A percentile compares a stretch with the other conserved stretches of the same genome.
phyloP scores from a whole-genome alignment of 2,329 filamentous ascomycete species.

The Ascochyta pisi region DNA sequence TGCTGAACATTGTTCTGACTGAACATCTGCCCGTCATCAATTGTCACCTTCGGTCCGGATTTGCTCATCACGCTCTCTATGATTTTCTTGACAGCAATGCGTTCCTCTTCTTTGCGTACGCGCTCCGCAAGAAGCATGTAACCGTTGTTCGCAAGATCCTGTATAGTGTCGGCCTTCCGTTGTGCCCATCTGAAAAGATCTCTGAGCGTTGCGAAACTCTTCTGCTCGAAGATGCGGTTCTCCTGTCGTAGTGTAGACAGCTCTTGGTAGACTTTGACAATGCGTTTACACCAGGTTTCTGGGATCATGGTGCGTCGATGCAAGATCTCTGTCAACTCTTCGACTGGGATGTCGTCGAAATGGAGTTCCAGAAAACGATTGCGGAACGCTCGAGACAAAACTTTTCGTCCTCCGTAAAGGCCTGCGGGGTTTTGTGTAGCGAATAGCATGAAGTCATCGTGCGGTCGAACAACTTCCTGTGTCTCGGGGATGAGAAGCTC shows the following conservation, averaged over 20 bases:
- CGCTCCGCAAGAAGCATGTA: constrained; percentile 97
- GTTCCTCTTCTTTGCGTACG: constrained; percentile 89
- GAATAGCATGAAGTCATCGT: constrained; percentile 96
- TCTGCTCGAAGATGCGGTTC: constrained; percentile 91
- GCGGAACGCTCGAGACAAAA: constrained; percentile 90
- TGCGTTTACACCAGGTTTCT: constrained; percentile 87
- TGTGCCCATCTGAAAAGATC: constrained; percentile 96
- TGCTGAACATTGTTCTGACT: constrained; percentile 51
- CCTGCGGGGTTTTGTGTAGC: constrained; percentile 97
- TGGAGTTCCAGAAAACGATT: constrained; percentile 97
- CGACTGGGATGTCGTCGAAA: constrained; percentile 96
- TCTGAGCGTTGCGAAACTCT: constrained; percentile 94
- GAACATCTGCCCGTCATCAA: constrained; percentile 79
- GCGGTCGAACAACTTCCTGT: constrained; percentile 89
- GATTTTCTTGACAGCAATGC: constrained; percentile 80
- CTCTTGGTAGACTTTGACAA: constrained; percentile 93
- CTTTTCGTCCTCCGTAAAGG: constrained; percentile 92
- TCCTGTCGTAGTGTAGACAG: constrained; percentile 89
- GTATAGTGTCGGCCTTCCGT: constrained; percentile 80
- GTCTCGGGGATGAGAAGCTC: constrained; percentile 96
- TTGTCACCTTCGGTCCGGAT: constrained; percentile 66
- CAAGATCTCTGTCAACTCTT: constrained; percentile 89
- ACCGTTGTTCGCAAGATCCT: constrained; percentile 88
- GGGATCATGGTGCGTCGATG: constrained; percentile 88
- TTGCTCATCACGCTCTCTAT: constrained; percentile 86